Evolutionary conservation across 495 filamentous ascomycete genomes (phyloP), one percentile per base, ranked within the genome.

Genomic region (Xylaria telfairii): DNA sequence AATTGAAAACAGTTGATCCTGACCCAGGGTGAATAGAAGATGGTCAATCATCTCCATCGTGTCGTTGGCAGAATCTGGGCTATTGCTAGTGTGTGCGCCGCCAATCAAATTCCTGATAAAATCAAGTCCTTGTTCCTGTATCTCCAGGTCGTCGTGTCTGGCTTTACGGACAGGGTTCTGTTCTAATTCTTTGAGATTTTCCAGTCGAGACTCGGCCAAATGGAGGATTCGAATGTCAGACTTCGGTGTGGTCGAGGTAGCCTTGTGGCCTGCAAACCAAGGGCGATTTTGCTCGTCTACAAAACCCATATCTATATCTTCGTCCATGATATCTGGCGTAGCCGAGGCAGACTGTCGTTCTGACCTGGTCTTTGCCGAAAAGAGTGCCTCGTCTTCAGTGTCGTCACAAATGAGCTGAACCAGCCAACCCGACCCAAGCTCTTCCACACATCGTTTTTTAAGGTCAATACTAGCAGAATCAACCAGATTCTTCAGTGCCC

Each of bases 401-500:
- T 88, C 86, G 60, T 87, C 85, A 65, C 81, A 89, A 63, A 97
- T 93, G 34, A 95, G 81, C 44, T 89, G 88, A 70, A 95, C 86
- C 41, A 98, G 87, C 92, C 93, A 97, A 21, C 87, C 89, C 1
- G 92, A 86, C 10, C 89, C 89, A 5, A 98, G 84, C 68, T 92
- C 90, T 54, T 95, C 89, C 30, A 98, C 82, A 57, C 92, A 90
- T 57, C 85, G 87, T 73, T 90, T 90, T 80, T 95, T 96, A 63
- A 92, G 83, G 19, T 91, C 87, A 59, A 89, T 89, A 28, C 87
- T 82, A 1, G 91, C 87, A 37, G 87, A 86, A 53, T 89, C 84
- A 8, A 96, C 90, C 37, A 97, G 81, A 80, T 97, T 93, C 75
- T 98, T 98, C 57, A 99, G 83, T 24, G 93, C 94, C 96, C 96